Percentiles rank a stretch among this genome's conserved stretches.
These are phyloP conservation scores for Dichomitus squalens DNA, from an alignment of 1,284 basidiomycete species.

Conservation along the genomic window DNA sequence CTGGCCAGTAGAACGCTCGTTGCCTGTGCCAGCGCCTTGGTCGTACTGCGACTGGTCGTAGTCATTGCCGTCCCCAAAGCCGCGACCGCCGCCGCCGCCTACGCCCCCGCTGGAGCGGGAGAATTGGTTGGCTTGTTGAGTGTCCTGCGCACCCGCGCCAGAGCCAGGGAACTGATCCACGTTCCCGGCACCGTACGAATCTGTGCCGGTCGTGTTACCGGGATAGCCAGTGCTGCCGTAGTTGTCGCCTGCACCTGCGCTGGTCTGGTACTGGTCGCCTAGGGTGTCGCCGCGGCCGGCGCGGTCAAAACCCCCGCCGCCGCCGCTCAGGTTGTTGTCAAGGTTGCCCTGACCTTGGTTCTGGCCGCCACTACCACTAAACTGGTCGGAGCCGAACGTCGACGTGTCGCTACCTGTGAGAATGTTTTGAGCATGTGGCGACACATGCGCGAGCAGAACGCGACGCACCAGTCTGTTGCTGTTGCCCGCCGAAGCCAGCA, in stretches of 20 bases:
- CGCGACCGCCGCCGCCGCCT: not conserved
- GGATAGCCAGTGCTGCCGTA: conserved; percentile 23
- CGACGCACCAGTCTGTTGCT: not conserved
- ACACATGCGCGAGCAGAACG: no score
- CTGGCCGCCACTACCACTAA: no score
- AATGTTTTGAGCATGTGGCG: no score
- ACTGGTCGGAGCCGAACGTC: no score
- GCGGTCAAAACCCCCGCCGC: not conserved
- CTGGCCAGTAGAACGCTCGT: not conserved
- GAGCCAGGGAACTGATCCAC: not conserved
- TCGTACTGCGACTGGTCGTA: not conserved
- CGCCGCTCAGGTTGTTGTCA: not conserved
- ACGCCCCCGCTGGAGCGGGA: no score
- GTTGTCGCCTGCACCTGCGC: conserved; percentile 16
- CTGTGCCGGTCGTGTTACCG: conserved; percentile 26
- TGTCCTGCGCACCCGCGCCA: not conserved
- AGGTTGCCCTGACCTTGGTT: no score
- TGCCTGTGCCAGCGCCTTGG: not conserved
- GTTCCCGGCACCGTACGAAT: conserved; percentile 22
- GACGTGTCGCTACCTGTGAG: no score
- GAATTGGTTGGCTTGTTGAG: no score
- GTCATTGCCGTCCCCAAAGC: not conserved
- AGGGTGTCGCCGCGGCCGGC: not conserved
- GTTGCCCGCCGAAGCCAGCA: conserved; percentile 1
- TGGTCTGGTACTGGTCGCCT: not conserved